These are phyloP conservation scores for Symbiodinium natans DNA, from an alignment of 73 alveolate genomes.

Conservation along the genomic window DNA sequence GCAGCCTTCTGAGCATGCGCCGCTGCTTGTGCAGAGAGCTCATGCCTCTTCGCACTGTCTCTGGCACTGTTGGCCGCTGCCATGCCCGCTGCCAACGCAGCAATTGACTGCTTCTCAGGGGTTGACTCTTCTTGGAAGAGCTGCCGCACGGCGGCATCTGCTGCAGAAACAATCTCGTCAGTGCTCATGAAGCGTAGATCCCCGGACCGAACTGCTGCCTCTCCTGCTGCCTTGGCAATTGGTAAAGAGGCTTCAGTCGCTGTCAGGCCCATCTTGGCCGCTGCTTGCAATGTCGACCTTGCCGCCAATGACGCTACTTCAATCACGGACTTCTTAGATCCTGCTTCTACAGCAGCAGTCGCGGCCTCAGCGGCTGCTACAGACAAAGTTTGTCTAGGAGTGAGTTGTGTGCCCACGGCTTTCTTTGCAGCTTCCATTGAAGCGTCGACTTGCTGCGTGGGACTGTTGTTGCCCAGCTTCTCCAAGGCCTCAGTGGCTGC, in stretches of 20 bases:
- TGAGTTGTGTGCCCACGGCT: slow-evolving; percentile 22
- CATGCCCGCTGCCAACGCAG: slow-evolving; percentile 50
- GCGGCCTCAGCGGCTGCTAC: slow-evolving; percentile 68
- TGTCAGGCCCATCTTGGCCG: slow-evolving; percentile 27
- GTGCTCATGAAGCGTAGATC: slow-evolving; percentile 42
- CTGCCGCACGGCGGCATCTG: slow-evolving; percentile 50
- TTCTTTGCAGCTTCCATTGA: slow-evolving; percentile 55
- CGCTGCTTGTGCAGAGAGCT: neutral
- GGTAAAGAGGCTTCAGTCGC: neutral
- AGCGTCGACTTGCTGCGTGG: slow-evolving; percentile 30
- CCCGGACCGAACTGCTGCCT: slow-evolving; percentile 49
- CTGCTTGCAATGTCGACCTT: slow-evolving; percentile 47
- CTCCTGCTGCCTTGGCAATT: slow-evolving; percentile 18
- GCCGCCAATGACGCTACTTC: slow-evolving; percentile 42
- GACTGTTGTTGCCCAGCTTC: slow-evolving; percentile 44
- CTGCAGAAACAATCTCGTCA: slow-evolving; percentile 34
- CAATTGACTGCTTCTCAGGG: neutral
- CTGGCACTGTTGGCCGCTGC: slow-evolving; percentile 72
- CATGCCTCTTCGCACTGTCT: slow-evolving; percentile 47
- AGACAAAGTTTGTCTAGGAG: slow-evolving; percentile 22
- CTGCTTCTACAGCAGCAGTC: slow-evolving; percentile 41
- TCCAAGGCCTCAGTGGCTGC: slow-evolving; percentile 7
- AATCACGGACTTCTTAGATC: neutral
- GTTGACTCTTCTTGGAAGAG: neutral
- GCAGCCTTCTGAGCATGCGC: neutral